phyloP scores from a whole-genome alignment of 805 yeast species.

The Metschnikowia matae region DNA sequence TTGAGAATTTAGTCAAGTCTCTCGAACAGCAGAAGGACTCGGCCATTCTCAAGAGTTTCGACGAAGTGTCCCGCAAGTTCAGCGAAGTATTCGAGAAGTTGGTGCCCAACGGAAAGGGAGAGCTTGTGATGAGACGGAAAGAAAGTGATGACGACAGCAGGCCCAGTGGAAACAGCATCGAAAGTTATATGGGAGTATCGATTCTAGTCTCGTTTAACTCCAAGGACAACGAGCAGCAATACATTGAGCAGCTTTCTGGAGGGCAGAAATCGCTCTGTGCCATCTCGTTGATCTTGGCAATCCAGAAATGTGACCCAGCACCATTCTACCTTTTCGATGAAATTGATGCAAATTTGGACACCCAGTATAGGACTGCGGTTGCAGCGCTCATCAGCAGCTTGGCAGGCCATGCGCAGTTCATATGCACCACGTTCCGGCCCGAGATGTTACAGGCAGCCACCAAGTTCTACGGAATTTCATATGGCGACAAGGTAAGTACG shows the following conservation, averaged over 20 bases:
- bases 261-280: conserved; percentile 98
- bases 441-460: conserved; percentile 88
- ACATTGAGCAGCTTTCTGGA: conserved; percentile 89
- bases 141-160: conserved; percentile 14
- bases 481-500: conserved; percentile 74
- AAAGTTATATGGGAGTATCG: conserved; percentile 73
- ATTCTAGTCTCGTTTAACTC: conserved; percentile 89
- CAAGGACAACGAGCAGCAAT: conserved; percentile 75
- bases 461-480: conserved; percentile 83
- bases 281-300: conserved; percentile 85
- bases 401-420: conserved; percentile 75
- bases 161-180: conserved; percentile 31
- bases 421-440: conserved; percentile 93
- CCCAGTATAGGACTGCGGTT: conserved; percentile 85
- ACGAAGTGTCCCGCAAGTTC: conserved; percentile 71
- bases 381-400: conserved; percentile 68
- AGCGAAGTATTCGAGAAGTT: conserved; percentile 69
- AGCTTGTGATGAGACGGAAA: conserved; percentile 57
- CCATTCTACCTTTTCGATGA: conserved; percentile 96
- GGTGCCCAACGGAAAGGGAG: conserved; percentile 82
- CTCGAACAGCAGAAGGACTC: conserved; percentile 75
- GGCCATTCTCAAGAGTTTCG: conserved; percentile 76
- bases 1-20: conserved; percentile 63
- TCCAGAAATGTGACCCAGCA: conserved; percentile 94
- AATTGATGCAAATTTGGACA: conserved; percentile 91